Base-by-base conservation (phyloP, 805 yeast genomes). In the Candida lessepsii region DNA sequence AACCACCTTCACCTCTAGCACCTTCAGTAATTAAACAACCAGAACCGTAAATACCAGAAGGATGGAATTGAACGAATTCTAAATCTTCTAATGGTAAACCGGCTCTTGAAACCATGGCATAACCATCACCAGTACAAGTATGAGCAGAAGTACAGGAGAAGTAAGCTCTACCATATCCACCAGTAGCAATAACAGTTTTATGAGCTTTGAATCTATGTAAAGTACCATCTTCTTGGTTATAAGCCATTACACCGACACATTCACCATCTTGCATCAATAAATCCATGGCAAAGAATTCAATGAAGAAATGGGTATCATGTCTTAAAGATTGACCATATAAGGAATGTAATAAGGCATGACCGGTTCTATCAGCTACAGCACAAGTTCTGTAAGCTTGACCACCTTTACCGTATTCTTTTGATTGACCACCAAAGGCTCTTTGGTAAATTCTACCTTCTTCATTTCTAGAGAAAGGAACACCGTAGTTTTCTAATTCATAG, bases 1-100 rank as follows among this genome's bases (percentile, higher is more conserved):
- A 93, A 50, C 99, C 99, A 81, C 99, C 99, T 76, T 93, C 99
- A 79, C 99, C 99, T 77, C 99, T 86, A 53, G 97, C 96, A 74
- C 99, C 99, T 73, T 93, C 99, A 42, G 99, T 93, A 66, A 93
- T 93, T 74, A 91, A 75, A 76, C 98, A 93, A 51, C 99, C 99
- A 29, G 98, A 88, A 45, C 99, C 99, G 68, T 91, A 91, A 69
- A 91, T 93, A 79, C 99, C 99, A 18, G 98, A 89, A 41, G 99
- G 99, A 70, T 91, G 99, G 88, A 91, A 91, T 73, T 91, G 99
- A 48, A 91, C 90, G 62, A 91, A 91, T 73, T 91, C 99, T 70
- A 91, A 75, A 71, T 91, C 99, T 73, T 91, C 96, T 60, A 91
- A 77, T 44, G 99, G 99, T 66, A 91, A 80, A 47, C 99, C 99